Conservation (phyloP, 176 grass and related monocot genomes). For the Thalia dealbata region DNA sequence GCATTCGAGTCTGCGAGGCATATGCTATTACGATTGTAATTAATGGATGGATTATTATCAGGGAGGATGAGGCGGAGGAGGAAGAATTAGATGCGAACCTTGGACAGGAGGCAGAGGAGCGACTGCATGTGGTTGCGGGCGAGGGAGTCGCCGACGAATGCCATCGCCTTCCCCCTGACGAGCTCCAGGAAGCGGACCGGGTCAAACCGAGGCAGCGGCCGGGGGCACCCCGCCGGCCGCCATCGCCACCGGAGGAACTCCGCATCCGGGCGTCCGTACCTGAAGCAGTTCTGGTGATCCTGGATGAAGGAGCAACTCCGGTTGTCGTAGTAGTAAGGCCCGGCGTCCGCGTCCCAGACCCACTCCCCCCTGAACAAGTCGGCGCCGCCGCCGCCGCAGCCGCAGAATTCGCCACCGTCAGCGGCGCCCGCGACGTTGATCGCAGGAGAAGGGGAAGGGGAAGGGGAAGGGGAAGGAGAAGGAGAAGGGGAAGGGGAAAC, state of each 20-base stretch:
- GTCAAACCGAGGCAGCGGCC: constrained; percentile 30
- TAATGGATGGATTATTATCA: no score
- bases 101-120: constrained; percentile 41
- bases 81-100: not conserved
- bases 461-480: not conserved
- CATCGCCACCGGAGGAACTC: constrained; percentile 42
- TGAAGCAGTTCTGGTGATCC: constrained; percentile 27
- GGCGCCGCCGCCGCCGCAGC: not conserved
- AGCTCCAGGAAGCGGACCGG: constrained; percentile 29
- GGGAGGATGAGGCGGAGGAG: no score
- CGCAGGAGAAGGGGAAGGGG: not conserved
- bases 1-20: no score
- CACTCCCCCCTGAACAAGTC: constrained; percentile 13
- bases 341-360: constrained; percentile 23
- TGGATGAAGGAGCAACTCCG: constrained; percentile 32
- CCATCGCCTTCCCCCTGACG: constrained; percentile 32
- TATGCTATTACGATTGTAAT: no score
- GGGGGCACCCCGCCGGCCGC: constrained; percentile 29
- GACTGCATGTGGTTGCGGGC: constrained; percentile 58
- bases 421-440: not conserved
- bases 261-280: constrained; percentile 31
- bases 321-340: constrained; percentile 31
- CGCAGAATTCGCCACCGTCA: no score
- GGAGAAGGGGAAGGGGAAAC: not conserved
- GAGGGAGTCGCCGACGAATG: constrained; percentile 52